A percentile compares a stretch with the other conserved stretches of the same genome.
Evolutionary conservation across 305 asterid genomes (phyloP).

Genomic region (Striga hermonthica): DNA sequence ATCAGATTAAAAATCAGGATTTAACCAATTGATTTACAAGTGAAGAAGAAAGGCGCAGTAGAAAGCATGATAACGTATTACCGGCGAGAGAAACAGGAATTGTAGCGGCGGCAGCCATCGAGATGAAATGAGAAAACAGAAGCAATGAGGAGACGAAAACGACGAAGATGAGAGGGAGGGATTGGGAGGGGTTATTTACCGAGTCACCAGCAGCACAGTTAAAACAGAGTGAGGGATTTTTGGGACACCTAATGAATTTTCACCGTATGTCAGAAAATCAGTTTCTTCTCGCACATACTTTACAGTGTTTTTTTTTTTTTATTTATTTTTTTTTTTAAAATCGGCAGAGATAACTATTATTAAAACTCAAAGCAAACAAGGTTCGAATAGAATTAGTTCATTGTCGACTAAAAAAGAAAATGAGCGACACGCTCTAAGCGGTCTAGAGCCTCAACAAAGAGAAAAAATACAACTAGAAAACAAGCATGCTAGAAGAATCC

Average conservation of each 20-base stretch:
- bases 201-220: background rate
- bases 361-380: too few relatives aligned
- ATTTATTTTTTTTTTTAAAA: too few relatives aligned
- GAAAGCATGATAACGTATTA: slow-evolving; percentile 25
- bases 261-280: too few relatives aligned
- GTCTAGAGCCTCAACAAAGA: too few relatives aligned
- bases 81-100: slow-evolving; percentile 41
- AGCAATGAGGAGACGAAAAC: background rate
- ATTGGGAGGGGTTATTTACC: background rate
- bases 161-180: slow-evolving; percentile 28
- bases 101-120: slow-evolving; percentile 44
- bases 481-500: too few relatives aligned
- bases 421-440: too few relatives aligned
- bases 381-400: too few relatives aligned
- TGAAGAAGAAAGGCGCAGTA: slow-evolving; percentile 16
- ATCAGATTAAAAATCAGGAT: slow-evolving; percentile 11
- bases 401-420: too few relatives aligned
- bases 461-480: too few relatives aligned
- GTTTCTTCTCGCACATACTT: too few relatives aligned
- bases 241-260: background rate
- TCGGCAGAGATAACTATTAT: too few relatives aligned
- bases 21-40: background rate
- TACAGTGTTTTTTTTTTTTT: too few relatives aligned
- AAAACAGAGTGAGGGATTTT: background rate
- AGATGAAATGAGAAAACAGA: slow-evolving; percentile 23